These are phyloP conservation scores for Eimeria tenella DNA, from an alignment of 169 alveolate genomes.

Conservation along the genomic window DNA sequence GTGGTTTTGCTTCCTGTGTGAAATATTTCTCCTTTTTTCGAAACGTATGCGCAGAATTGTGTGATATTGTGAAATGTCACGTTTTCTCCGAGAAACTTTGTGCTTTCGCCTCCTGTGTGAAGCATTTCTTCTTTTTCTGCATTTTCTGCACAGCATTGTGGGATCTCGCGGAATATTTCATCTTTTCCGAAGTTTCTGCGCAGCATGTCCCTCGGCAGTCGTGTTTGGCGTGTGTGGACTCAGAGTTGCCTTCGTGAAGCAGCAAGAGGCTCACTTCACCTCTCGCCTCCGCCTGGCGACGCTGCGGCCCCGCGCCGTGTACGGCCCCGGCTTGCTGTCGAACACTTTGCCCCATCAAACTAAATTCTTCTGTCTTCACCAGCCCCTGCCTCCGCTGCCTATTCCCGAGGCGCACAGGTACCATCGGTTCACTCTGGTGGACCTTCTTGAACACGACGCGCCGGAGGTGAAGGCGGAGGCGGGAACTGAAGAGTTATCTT, in stretches of 20 bases:
- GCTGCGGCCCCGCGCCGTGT: constrained; percentile 19
- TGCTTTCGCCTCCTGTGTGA: background rate
- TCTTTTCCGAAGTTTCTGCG: no score
- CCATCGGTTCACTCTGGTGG: constrained; percentile 53
- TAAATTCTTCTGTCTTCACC: constrained; percentile 47
- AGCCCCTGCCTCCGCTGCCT: constrained; percentile 63
- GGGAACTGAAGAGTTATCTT: background rate
- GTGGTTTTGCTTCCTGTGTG: background rate
- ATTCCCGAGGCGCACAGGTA: constrained; percentile 61
- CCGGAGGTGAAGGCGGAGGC: background rate
- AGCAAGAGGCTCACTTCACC: constrained; percentile 54
- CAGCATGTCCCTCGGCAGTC: background rate
- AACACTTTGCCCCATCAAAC: constrained; percentile 56
- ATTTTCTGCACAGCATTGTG: background rate
- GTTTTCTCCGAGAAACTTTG: background rate
- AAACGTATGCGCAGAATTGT: background rate
- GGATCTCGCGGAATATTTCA: no score
- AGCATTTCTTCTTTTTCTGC: background rate
- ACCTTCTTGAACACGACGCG: constrained; percentile 34
- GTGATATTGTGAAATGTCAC: background rate
- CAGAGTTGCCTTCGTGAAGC: constrained; percentile 35
- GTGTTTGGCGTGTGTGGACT: background rate
- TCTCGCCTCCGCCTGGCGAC: constrained; percentile 34
- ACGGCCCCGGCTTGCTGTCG: constrained; percentile 50
- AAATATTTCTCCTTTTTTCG: background rate